Percentiles rank a stretch among this genome's conserved stretches.
Conservation (phyloP, 2,329 filamentous ascomycete species). For the Apiospora aurea region DNA sequence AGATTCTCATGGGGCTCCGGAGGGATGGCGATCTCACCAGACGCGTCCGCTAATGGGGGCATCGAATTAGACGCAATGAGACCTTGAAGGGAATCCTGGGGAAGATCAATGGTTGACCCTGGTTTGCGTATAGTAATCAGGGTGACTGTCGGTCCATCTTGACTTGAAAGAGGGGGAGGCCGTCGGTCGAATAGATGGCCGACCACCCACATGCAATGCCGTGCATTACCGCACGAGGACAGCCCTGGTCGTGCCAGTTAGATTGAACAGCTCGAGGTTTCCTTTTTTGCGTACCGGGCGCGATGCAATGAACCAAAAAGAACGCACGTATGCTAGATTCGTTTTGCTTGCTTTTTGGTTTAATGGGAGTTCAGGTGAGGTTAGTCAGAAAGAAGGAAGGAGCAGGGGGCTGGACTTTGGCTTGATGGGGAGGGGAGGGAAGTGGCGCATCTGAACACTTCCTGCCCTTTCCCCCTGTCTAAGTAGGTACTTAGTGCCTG, state of each 20-base stretch:
- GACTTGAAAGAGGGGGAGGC: not conserved
- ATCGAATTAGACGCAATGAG: conserved; percentile 1
- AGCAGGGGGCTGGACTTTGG: not conserved
- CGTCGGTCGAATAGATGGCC: not conserved
- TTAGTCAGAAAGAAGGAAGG: not conserved
- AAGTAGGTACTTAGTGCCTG: not conserved
- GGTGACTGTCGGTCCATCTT: not conserved
- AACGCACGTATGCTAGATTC: not conserved
- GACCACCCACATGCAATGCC: not conserved
- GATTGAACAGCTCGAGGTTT: not conserved
- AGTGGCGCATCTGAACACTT: not conserved
- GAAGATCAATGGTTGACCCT: not conserved
- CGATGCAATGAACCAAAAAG: not conserved
- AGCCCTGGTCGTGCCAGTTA: not conserved
- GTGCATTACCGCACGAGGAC: not conserved
- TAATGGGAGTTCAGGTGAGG: not conserved
- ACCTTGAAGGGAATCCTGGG: conserved; percentile 9
- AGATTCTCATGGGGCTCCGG: not conserved
- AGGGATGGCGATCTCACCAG: conserved; percentile 8
- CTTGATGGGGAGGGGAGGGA: not conserved
- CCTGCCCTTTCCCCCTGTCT: not conserved
- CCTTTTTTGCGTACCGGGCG: not conserved
- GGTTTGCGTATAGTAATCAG: conserved; percentile 4
- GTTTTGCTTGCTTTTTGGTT: not conserved
- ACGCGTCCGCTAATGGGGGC: not conserved